Evolutionary conservation across 495 filamentous ascomycete species (phyloP).

Genomic region (Penicillium pulvis): DNA sequence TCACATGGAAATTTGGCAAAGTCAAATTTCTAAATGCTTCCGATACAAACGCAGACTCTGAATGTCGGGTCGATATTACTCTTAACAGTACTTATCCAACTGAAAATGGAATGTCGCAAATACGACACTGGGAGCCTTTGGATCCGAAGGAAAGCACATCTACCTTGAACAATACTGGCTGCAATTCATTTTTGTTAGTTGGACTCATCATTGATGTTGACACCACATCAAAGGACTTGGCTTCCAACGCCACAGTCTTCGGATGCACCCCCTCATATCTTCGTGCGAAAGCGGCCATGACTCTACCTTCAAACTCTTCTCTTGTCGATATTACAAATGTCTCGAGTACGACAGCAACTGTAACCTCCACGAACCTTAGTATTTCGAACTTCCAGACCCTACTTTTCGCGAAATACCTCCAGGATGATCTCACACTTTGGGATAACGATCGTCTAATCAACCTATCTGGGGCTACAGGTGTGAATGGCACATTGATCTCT

Average conservation of each 20-base stretch:
- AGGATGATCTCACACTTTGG: background rate
- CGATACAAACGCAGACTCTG: background rate
- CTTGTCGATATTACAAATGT: background rate
- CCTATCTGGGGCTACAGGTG: background rate
- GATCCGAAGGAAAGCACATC: background rate
- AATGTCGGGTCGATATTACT: slow-evolving; percentile 13
- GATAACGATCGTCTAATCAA: background rate
- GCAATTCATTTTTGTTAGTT: slow-evolving; percentile 11
- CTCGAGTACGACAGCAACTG: background rate
- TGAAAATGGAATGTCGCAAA: slow-evolving; percentile 2
- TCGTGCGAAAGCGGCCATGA: background rate
- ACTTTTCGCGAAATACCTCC: slow-evolving; percentile 2
- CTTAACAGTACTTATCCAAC: slow-evolving; percentile 12
- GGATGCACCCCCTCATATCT: slow-evolving; percentile 19
- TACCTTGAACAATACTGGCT: slow-evolving; percentile 15
- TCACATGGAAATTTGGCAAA: background rate
- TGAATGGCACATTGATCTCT: background rate
- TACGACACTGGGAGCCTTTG: slow-evolving; percentile 28
- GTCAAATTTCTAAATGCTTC: background rate
- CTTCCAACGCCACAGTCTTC: slow-evolving; percentile 19
- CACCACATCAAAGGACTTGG: background rate
- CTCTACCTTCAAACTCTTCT: background rate
- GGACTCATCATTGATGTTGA: slow-evolving; percentile 20
- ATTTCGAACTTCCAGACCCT: slow-evolving; percentile 8
- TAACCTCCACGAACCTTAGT: slow-evolving; percentile 6